These are phyloP conservation scores for Crotalaria pallida DNA, from an alignment of 306 rosid genomes.

Conservation along the genomic window DNA sequence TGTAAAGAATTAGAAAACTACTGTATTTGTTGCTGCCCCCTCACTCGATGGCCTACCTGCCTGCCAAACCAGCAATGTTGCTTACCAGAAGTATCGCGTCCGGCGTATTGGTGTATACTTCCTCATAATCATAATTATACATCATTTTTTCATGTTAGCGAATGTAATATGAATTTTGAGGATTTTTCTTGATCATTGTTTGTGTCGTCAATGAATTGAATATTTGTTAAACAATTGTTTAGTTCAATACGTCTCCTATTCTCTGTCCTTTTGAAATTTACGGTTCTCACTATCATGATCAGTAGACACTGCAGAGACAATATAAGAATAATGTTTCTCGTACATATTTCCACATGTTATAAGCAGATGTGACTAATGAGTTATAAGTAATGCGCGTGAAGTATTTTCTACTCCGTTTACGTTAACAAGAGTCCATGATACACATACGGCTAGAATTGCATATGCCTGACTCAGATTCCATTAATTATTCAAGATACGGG, in stretches of 20 bases:
- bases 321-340: too few relatives aligned
- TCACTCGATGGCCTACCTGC: too few relatives aligned
- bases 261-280: not conserved
- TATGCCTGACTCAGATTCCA: not conserved
- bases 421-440: not conserved
- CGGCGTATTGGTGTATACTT: not conserved
- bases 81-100: not conserved
- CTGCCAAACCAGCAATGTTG: too few relatives aligned
- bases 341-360: too few relatives aligned
- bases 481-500: not conserved
- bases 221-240: constrained; percentile 25
- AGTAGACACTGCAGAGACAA: not conserved
- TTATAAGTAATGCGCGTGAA: too few relatives aligned
- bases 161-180: constrained; percentile 42
- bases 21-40: too few relatives aligned
- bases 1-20: constrained; percentile 39
- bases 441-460: not conserved
- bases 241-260: not conserved
- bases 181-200: constrained; percentile 17
- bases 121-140: constrained; percentile 14
- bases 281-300: not conserved
- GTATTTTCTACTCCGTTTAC: too few relatives aligned
- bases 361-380: too few relatives aligned
- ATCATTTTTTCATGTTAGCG: constrained; percentile 18
- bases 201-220: constrained; percentile 4